Evolutionary conservation across 176 grass and related monocot genomes (phyloP).

Genomic region (Paspalum vaginatum): DNA sequence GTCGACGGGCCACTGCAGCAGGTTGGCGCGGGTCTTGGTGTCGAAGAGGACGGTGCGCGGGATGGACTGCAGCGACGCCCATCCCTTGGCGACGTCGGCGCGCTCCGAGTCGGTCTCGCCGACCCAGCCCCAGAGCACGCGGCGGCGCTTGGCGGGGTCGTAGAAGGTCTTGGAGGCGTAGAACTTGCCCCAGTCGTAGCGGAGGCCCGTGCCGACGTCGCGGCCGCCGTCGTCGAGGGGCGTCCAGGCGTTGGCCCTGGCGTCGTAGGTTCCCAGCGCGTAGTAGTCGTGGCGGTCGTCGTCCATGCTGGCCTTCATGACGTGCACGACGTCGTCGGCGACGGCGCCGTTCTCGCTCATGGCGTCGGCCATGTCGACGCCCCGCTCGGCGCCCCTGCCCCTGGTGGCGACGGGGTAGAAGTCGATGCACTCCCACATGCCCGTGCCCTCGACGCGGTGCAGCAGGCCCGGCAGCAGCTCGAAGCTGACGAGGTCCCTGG

Average conservation of each 20-base stretch:
- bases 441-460: constrained; percentile 42
- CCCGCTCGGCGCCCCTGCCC: not conserved
- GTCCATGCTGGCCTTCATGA: constrained; percentile 93
- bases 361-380: constrained; percentile 48
- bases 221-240: constrained; percentile 42
- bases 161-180: constrained; percentile 97
- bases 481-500: constrained; percentile 49
- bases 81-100: constrained; percentile 81
- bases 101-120: constrained; percentile 81
- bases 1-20: constrained; percentile 89
- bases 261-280: constrained; percentile 62
- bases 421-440: constrained; percentile 97
- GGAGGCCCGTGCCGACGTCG: constrained; percentile 75
- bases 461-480: constrained; percentile 55
- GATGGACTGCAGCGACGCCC: constrained; percentile 80
- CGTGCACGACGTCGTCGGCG: constrained; percentile 48
- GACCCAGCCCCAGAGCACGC: constrained; percentile 86
- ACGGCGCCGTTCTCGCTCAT: not conserved
- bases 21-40: constrained; percentile 70
- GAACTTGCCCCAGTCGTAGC: constrained; percentile 96
- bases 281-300: constrained; percentile 94
- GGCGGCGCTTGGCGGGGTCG: constrained; percentile 62
- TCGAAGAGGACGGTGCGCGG: constrained; percentile 89
- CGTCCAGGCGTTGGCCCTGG: constrained; percentile 48
- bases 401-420: constrained; percentile 57